These are phyloP conservation scores for Chaetomium fimeti DNA, from an alignment of 495 filamentous ascomycete species.

Conservation along the genomic window DNA sequence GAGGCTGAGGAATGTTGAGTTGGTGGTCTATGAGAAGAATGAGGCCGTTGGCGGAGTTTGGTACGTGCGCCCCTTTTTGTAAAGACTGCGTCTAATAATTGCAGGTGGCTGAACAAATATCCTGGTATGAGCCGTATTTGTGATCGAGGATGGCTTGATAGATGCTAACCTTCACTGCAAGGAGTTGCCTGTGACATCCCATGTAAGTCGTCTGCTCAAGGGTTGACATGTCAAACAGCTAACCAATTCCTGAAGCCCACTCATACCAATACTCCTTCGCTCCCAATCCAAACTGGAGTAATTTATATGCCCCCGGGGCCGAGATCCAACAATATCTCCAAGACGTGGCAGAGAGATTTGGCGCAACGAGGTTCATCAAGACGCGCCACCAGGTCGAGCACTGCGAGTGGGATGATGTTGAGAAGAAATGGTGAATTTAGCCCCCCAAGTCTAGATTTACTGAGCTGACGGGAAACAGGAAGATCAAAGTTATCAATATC, in stretches of 20 bases:
- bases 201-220: conserved; percentile 26
- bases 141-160: neutral
- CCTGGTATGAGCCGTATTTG: conserved; percentile 34
- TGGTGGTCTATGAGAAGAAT: conserved; percentile 47
- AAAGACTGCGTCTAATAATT: neutral
- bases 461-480: conserved; percentile 23
- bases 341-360: conserved; percentile 57
- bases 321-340: conserved; percentile 63
- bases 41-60: conserved; percentile 46
- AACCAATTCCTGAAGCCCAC: conserved; percentile 32
- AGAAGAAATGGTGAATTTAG: conserved; percentile 53
- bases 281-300: conserved; percentile 62
- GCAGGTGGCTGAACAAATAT: conserved; percentile 46
- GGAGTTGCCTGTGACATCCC: conserved; percentile 49
- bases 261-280: conserved; percentile 68
- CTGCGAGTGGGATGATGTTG: conserved; percentile 54
- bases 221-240: neutral
- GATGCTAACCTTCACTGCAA: conserved; percentile 14
- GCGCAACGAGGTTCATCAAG: conserved; percentile 51
- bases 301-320: conserved; percentile 62
- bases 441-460: too few relatives aligned
- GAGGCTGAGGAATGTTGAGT: conserved; percentile 42
- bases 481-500: conserved; percentile 33
- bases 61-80: conserved; percentile 22
- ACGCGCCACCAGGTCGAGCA: conserved; percentile 40